A percentile compares a stretch with the other conserved stretches of the same genome.
Conservation (phyloP, 768 basidiomycete genomes). For the Hydnomerulius pinastri region DNA sequence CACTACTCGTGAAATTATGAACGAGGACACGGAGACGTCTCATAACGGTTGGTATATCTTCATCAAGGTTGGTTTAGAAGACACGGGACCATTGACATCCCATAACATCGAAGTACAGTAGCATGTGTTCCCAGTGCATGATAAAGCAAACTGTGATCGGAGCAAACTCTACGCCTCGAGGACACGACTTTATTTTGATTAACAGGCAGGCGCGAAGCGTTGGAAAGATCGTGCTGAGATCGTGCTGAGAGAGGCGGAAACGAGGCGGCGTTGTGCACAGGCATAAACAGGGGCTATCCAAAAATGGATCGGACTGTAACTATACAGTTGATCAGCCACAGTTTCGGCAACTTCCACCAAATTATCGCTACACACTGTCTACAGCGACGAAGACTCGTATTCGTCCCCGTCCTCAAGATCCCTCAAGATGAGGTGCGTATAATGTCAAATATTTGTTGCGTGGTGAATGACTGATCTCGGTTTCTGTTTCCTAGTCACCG, state of each 20-base stretch:
- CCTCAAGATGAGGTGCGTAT: slow-evolving; percentile 63
- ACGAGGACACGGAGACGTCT: background rate
- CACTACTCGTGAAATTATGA: background rate
- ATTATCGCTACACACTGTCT: background rate
- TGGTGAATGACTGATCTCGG: slow-evolving; percentile 17
- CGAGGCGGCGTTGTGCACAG: too few relatives aligned
- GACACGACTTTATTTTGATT: too few relatives aligned
- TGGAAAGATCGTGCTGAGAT: too few relatives aligned
- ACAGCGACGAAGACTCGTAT: slow-evolving; percentile 1
- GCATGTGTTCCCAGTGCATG: too few relatives aligned
- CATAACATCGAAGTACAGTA: background rate
- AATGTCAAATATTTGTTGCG: background rate
- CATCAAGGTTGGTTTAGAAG: background rate
- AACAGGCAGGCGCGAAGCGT: too few relatives aligned
- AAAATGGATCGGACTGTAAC: slow-evolving; percentile 13
- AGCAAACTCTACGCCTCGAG: background rate
- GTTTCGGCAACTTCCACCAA: slow-evolving; percentile 26
- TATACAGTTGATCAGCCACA: slow-evolving; percentile 36
- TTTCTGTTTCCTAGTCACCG: slow-evolving; percentile 63
- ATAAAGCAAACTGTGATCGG: background rate
- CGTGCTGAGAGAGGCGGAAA: too few relatives aligned
- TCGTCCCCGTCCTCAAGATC: slow-evolving; percentile 19
- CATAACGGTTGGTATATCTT: background rate
- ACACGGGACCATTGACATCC: background rate
- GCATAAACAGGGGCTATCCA: slow-evolving; percentile 20